Conservation (phyloP, 768 basidiomycete genomes). For the Suillus sp. region DNA sequence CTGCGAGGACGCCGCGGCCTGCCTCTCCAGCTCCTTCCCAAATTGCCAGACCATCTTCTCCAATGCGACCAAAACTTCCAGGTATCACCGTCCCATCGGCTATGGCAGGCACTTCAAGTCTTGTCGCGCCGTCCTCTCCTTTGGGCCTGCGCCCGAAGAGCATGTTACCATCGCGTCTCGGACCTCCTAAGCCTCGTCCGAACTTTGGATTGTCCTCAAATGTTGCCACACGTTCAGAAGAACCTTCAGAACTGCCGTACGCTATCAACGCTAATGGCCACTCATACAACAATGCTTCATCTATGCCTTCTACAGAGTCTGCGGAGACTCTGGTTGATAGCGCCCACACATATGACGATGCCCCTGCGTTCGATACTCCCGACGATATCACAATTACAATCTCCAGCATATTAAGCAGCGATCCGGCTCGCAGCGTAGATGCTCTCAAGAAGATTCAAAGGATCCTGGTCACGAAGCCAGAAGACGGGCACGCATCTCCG, state of each 20-base stretch:
- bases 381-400: conserved; percentile 81
- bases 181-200: conserved; percentile 58
- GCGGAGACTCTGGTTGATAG: conserved; percentile 38
- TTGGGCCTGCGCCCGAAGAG: conserved; percentile 59
- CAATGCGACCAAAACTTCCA: conserved; percentile 49
- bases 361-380: conserved; percentile 20
- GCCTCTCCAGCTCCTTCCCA: conserved; percentile 40
- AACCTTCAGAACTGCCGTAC: conserved; percentile 35
- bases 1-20: conserved; percentile 36
- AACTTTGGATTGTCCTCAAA: conserved; percentile 25
- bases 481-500: conserved; percentile 65
- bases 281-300: conserved; percentile 17
- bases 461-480: conserved; percentile 75
- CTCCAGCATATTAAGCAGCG: conserved; percentile 86
- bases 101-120: conserved; percentile 22
- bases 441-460: conserved; percentile 92
- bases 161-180: conserved; percentile 75
- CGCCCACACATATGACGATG: conserved; percentile 29
- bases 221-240: conserved; percentile 27
- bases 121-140: conserved; percentile 36
- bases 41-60: conserved; percentile 50
- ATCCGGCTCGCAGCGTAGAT: conserved; percentile 85
- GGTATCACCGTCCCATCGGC: conserved; percentile 26
- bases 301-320: conserved; percentile 26
- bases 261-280: conserved; percentile 23